A percentile compares a stretch with the other conserved stretches of the same genome.
phyloP scores from a whole-genome alignment of 2,329 filamentous ascomycete species.

The Talaromyces sp. region DNA sequence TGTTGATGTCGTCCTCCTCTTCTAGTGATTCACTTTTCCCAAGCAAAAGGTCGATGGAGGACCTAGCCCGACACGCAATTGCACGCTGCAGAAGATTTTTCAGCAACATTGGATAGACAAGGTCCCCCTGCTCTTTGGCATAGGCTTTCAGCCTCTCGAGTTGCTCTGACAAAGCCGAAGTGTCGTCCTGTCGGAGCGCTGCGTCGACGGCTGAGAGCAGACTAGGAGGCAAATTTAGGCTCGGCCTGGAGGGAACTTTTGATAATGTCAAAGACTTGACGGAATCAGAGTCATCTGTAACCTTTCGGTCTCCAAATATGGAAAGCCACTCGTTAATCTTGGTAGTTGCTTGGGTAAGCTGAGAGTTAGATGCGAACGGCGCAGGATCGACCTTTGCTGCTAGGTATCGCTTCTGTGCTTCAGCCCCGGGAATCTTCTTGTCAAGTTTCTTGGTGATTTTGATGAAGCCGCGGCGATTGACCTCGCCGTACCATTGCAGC shows the following conservation, averaged over 20 bases:
- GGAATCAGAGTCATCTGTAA: slow-evolving; percentile 70
- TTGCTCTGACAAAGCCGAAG: slow-evolving; percentile 43
- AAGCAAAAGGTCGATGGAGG: slow-evolving; percentile 69
- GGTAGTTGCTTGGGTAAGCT: slow-evolving; percentile 57
- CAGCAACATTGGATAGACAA: slow-evolving; percentile 61
- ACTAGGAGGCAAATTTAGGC: slow-evolving; percentile 65
- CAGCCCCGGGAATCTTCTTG: slow-evolving; percentile 77
- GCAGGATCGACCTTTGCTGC: slow-evolving; percentile 85
- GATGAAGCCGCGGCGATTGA: slow-evolving; percentile 89
- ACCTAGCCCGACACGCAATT: slow-evolving; percentile 68
- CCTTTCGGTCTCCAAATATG: slow-evolving; percentile 70
- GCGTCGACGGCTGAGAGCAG: slow-evolving; percentile 42
- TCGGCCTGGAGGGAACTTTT: slow-evolving; percentile 69
- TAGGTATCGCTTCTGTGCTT: slow-evolving; percentile 80
- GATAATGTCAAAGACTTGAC: slow-evolving; percentile 69
- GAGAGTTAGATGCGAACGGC: slow-evolving; percentile 74
- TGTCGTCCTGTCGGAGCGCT: slow-evolving; percentile 40
- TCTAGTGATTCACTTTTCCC: slow-evolving; percentile 67
- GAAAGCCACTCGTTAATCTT: slow-evolving; percentile 90
- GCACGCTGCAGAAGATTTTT: slow-evolving; percentile 44
- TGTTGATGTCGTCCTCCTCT: slow-evolving; percentile 88
- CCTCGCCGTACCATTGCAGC: slow-evolving; percentile 95
- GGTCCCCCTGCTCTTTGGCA: slow-evolving; percentile 56
- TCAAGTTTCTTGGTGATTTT: slow-evolving; percentile 99
- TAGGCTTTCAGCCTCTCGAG: slow-evolving; percentile 57